Percentiles rank a stretch among this genome's conserved stretches.
These are phyloP conservation scores for Lolium perenne DNA, from an alignment of 176 grass and related monocot species.

Conservation along the genomic window DNA sequence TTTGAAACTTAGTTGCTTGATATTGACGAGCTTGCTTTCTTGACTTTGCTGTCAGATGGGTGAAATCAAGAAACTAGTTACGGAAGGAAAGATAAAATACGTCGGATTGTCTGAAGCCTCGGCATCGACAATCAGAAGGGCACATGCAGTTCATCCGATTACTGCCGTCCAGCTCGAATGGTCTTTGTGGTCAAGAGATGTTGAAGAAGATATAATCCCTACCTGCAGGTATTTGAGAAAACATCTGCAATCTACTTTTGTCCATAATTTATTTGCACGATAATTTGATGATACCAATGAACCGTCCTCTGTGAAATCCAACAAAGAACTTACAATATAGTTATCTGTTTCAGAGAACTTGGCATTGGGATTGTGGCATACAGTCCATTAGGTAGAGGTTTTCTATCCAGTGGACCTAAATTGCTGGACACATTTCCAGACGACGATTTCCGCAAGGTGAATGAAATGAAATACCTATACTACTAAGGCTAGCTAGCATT, in stretches of 20 bases:
- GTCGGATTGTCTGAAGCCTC: constrained; percentile 71
- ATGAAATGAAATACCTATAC: background rate
- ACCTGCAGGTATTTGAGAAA: constrained; percentile 54
- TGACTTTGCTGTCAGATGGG: too few species aligned
- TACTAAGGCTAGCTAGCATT: background rate
- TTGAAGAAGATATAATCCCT: constrained; percentile 61
- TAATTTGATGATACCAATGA: background rate
- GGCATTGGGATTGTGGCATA: constrained; percentile 62
- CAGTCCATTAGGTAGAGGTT: constrained; percentile 65
- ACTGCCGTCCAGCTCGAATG: constrained; percentile 64
- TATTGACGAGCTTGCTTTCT: too few species aligned
- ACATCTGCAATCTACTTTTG: background rate
- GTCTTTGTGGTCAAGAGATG: constrained; percentile 71
- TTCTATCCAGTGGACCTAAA: constrained; percentile 55
- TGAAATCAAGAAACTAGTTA: constrained; percentile 54
- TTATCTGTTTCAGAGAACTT: constrained; percentile 26
- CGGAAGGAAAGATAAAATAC: constrained; percentile 77
- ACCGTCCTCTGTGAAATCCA: background rate
- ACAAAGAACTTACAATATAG: background rate
- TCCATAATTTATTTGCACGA: background rate
- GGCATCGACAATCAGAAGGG: constrained; percentile 65
- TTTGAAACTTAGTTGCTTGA: too few species aligned
- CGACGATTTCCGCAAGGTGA: constrained; percentile 61
- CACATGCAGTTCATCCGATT: constrained; percentile 73
- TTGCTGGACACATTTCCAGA: constrained; percentile 42